Conservation (phyloP, 305 asterid genomes). For the Fraxinus sp. region DNA sequence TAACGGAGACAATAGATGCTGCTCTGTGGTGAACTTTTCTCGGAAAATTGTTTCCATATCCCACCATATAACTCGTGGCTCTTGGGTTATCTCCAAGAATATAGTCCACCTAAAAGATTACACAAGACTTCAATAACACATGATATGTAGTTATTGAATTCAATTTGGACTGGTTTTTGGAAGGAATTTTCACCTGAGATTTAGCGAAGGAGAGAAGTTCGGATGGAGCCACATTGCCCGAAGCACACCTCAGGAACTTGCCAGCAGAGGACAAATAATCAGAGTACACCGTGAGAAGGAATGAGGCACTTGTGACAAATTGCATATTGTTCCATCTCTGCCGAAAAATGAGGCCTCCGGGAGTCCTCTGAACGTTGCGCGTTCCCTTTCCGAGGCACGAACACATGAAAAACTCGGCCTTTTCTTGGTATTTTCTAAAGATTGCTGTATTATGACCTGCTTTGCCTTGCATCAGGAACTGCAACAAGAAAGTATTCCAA, state of each 20-base stretch:
- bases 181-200: conserved; percentile 63
- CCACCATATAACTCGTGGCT: conserved; percentile 98
- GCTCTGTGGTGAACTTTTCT: conserved; percentile 94
- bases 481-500: conserved; percentile 19
- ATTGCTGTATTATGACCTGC: conserved; percentile 60
- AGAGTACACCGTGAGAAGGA: conserved; percentile 81
- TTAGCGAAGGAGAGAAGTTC: conserved; percentile 78
- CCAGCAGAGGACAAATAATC: conserved; percentile 83
- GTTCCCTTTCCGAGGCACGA: conserved; percentile 82
- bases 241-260: conserved; percentile 58
- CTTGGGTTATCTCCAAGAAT: conserved; percentile 97
- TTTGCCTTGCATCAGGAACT: conserved; percentile 87
- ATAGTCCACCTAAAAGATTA: conserved; percentile 68
- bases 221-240: conserved; percentile 59
- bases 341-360: conserved; percentile 84
- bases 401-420: conserved; percentile 95
- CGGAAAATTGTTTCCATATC: conserved; percentile 90
- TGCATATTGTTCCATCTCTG: conserved; percentile 99
- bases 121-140: neutral
- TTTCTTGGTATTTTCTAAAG: conserved; percentile 65
- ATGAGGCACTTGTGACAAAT: conserved; percentile 92
- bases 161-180: neutral
- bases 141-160: neutral
- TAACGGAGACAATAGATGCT: conserved; percentile 84
- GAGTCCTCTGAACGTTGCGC: conserved; percentile 79